Percentiles rank a stretch among this genome's conserved stretches.
phyloP scores from a whole-genome alignment of 805 yeast species.

The Barnettozyma californica region DNA sequence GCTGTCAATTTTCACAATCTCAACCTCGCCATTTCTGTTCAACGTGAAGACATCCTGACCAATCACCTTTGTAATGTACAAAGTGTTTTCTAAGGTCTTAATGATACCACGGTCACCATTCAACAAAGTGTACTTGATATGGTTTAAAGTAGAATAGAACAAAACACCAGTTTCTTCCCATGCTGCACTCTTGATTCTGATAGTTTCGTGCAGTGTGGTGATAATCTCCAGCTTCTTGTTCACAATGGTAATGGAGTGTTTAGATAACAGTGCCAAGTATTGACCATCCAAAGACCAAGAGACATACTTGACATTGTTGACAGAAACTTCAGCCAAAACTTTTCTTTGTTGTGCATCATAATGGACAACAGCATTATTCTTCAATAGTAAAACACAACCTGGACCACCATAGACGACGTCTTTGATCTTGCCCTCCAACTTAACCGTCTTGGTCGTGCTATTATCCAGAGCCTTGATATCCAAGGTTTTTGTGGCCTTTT shows the following conservation, averaged over 20 bases:
- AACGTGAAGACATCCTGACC: constrained; percentile 75
- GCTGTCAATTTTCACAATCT: constrained; percentile 78
- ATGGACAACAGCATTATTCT: constrained; percentile 64
- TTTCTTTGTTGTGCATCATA: constrained; percentile 93
- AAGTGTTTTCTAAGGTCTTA: constrained; percentile 83
- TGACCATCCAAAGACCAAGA: constrained; percentile 87
- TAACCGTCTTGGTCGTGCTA: constrained; percentile 74
- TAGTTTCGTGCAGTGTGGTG: constrained; percentile 90
- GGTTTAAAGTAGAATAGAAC: constrained; percentile 91
- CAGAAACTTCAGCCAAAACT: constrained; percentile 60
- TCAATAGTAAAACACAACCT: constrained; percentile 75
- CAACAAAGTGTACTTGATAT: constrained; percentile 85
- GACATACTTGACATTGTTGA: constrained; percentile 79
- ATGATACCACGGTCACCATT: constrained; percentile 96
- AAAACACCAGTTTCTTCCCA: constrained; percentile 95
- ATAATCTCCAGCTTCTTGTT: constrained; percentile 70
- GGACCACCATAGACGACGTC: constrained; percentile 78
- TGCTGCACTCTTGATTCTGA: constrained; percentile 92
- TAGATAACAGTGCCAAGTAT: constrained; percentile 80
- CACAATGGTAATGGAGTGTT: constrained; percentile 89
- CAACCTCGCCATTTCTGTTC: constrained; percentile 81
- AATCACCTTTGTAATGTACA: constrained; percentile 69
- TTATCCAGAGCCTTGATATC: constrained; percentile 82
- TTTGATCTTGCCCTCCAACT: constrained; percentile 58
- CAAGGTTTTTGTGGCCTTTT: constrained; percentile 56